A percentile compares a stretch with the other conserved stretches of the same genome.
Evolutionary conservation across 1,284 basidiomycete species (phyloP).

Genomic region (Pyrrhoderma lamaoense): DNA sequence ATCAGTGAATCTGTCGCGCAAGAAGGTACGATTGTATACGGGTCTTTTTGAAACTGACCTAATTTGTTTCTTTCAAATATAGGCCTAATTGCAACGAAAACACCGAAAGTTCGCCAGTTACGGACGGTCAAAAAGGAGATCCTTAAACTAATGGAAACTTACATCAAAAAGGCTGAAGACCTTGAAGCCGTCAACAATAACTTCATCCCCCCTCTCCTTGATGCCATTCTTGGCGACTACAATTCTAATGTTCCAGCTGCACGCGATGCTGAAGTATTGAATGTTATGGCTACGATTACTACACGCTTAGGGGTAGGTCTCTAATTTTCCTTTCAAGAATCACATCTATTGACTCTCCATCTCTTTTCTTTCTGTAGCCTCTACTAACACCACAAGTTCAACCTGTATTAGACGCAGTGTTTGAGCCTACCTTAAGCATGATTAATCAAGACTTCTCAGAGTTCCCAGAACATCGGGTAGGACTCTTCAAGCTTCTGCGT

Average conservation of each 20-base stretch:
- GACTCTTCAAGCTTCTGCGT: constrained; percentile 94
- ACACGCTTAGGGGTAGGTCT: constrained; percentile 71
- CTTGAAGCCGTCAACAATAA: constrained; percentile 87
- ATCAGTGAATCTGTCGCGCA: constrained; percentile 90
- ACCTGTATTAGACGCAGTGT: constrained; percentile 93
- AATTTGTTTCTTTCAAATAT: constrained; percentile 8
- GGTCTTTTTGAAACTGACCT: neutral
- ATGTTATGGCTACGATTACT: constrained; percentile 98
- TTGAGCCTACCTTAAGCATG: constrained; percentile 97
- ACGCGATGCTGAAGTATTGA: constrained; percentile 94
- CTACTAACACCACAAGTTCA: constrained; percentile 93
- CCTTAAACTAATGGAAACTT: constrained; percentile 94
- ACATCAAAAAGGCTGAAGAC: constrained; percentile 95
- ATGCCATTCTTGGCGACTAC: constrained; percentile 97
- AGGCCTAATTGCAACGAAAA: constrained; percentile 94
- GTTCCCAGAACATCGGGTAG: constrained; percentile 95
- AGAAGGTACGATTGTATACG: constrained; percentile 51
- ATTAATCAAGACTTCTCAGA: constrained; percentile 99
- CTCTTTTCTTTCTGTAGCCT: constrained; percentile 35
- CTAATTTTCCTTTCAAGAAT: neutral
- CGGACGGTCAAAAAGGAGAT: constrained; percentile 99
- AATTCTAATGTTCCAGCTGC: constrained; percentile 90
- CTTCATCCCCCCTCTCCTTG: constrained; percentile 92
- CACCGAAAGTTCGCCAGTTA: constrained; percentile 90
- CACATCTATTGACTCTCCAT: neutral